Percentiles rank a stretch among this genome's conserved stretches.
Evolutionary conservation across 2,329 filamentous ascomycete genomes (phyloP).

Genomic region (Sporothrix brunneoviolacea): DNA sequence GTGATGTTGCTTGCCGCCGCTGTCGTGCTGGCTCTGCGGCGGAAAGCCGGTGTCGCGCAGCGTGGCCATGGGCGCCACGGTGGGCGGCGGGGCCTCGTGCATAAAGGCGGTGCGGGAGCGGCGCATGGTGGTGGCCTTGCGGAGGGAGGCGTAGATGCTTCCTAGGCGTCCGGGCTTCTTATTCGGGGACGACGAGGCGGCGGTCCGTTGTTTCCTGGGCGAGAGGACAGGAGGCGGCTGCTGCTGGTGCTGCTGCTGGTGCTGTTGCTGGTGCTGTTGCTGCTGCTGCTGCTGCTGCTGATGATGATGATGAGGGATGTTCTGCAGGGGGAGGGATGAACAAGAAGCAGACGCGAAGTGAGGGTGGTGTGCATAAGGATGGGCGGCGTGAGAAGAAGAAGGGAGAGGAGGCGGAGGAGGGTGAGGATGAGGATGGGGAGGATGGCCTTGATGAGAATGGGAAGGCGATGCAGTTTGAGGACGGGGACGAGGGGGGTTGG

Average conservation of each 20-base stretch:
- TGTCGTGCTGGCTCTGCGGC: background rate
- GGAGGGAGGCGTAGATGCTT: conserved; percentile 26
- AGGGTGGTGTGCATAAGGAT: conserved; percentile 8
- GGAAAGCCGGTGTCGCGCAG: conserved; percentile 6
- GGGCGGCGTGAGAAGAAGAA: background rate
- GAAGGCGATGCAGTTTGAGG: background rate
- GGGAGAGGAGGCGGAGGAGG: conserved; percentile 9
- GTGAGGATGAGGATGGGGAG: conserved; percentile 14
- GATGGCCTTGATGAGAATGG: background rate
- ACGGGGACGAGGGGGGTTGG: conserved; percentile 2
- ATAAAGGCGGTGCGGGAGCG: conserved; percentile 13
- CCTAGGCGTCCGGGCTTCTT: conserved; percentile 26
- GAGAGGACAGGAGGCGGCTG: background rate
- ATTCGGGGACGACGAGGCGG: conserved; percentile 12
- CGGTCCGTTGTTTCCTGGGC: conserved; percentile 7
- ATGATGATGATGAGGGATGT: background rate
- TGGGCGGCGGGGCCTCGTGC: conserved; percentile 13
- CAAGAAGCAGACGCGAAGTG: conserved; percentile 7
- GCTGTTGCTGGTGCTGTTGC: background rate
- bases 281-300: too few species aligned
- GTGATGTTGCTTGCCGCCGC: background rate
- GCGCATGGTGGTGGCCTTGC: conserved; percentile 23
- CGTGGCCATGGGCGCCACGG: conserved; percentile 17
- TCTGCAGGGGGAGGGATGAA: background rate
- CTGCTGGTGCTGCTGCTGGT: background rate